Base-by-base conservation (phyloP, 2,329 filamentous ascomycete species). In the Furcasterigmium furcatum region DNA sequence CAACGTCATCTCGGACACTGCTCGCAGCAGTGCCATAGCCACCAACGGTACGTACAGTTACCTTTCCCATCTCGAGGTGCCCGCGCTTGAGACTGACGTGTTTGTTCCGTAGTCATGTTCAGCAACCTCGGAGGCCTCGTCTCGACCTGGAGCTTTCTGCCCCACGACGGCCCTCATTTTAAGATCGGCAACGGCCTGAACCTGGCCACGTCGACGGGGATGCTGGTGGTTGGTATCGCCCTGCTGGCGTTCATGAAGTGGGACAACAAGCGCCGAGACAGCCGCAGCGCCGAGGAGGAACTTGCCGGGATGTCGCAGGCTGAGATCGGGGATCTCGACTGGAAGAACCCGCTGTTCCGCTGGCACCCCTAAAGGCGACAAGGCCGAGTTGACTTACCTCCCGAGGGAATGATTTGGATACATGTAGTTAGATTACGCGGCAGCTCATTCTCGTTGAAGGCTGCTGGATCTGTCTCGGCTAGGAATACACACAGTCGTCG, bases 1-100 rank as follows among this genome's bases (percentile, higher is more conserved):
- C 14, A 87, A 87, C 52, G 83, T 87, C 1, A 76, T 87, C 3
- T 82, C 80, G 1, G 85, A 88, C 53, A 86, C 84, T 0, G 80
- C 85, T 0, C 72, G 83, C 13, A 77, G 76, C 4, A 73, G 77
- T 1, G 80, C 81, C 9, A 83, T 85, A 47, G 82, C 75, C 10
- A 76, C 75, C 0, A 78, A 77, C 43, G n/a, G n/a, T n/a, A n/a
- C n/a, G n/a, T n/a, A n/a, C n/a, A n/a, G n/a, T n/a, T n/a, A n/a
- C n/a, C n/a, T n/a, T n/a, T n/a, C n/a, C n/a, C n/a, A n/a, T n/a
- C n/a, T n/a, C n/a, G n/a, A n/a, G n/a, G n/a, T n/a, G n/a, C n/a
- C n/a, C n/a, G n/a, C n/a, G n/a, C n/a, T n/a, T n/a, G n/a, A n/a
- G n/a, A n/a, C n/a, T n/a, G n/a, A n/a, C n/a, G n/a, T n/a, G n/a